Percentiles rank a stretch among this genome's conserved stretches.
phyloP scores from a whole-genome alignment of 2,329 filamentous ascomycete genomes.

The Cercospora zeina region DNA sequence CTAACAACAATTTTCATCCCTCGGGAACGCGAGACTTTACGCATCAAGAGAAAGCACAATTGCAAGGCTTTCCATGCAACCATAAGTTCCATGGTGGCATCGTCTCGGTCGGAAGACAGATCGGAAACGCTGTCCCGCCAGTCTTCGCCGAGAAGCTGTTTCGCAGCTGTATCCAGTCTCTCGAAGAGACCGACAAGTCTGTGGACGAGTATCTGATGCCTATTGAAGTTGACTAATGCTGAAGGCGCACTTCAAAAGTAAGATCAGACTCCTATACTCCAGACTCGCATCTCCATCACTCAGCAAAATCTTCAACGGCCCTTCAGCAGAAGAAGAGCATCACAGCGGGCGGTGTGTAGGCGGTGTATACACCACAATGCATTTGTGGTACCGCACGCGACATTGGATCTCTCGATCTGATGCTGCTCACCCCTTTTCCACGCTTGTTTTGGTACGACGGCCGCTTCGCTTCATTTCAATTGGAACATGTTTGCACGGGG shows the following conservation, averaged over 20 bases:
- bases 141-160: constrained; percentile 25
- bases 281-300: background rate
- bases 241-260: background rate
- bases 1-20: constrained; percentile 60
- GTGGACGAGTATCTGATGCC: constrained; percentile 11
- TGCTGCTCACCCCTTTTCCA: no score
- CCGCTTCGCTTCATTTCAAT: no score
- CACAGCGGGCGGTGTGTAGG: background rate
- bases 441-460: background rate
- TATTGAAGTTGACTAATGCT: background rate
- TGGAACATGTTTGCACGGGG: background rate
- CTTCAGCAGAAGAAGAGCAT: background rate
- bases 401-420: no score
- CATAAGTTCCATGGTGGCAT: constrained; percentile 68
- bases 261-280: background rate
- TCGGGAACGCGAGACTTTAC: constrained; percentile 65
- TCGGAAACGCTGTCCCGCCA: constrained; percentile 74
- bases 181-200: constrained; percentile 22
- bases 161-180: constrained; percentile 18
- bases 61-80: constrained; percentile 54
- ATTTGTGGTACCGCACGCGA: background rate
- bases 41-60: constrained; percentile 55
- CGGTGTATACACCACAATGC: background rate
- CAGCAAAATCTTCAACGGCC: background rate
- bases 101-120: constrained; percentile 57